A percentile compares a stretch with the other conserved stretches of the same genome.
These are phyloP conservation scores for Mucor plumbeus DNA, from an alignment of 371 early-diverging fungal species.

Conservation along the genomic window DNA sequence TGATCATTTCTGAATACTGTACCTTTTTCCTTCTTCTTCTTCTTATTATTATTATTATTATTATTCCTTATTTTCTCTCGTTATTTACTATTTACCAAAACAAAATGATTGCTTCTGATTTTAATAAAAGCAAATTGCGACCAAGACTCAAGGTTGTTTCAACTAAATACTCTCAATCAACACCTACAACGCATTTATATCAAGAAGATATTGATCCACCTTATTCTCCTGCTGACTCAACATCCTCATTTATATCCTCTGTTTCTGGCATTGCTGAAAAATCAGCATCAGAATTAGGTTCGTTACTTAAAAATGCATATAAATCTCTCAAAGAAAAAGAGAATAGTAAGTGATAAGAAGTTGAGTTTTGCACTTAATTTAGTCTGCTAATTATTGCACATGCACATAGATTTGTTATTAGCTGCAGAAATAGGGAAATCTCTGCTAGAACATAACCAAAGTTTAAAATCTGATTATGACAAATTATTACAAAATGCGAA, in stretches of 20 bases:
- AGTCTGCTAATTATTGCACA: background rate
- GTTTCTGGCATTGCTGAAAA: constrained; percentile 52
- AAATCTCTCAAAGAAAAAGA: constrained; percentile 45
- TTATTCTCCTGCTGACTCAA: constrained; percentile 34
- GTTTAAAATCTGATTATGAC: constrained; percentile 57
- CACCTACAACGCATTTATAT: constrained; percentile 18
- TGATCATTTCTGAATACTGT: constrained; percentile 1
- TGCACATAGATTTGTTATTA: constrained; percentile 48
- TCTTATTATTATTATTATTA: background rate
- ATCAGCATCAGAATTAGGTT: constrained; percentile 42
- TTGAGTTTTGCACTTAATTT: background rate
- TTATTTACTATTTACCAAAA: too few species aligned
- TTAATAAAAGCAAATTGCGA: constrained; percentile 13
- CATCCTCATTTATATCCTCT: constrained; percentile 39
- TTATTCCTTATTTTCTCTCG: background rate
- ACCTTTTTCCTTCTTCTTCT: constrained; percentile 10
- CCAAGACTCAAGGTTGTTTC: constrained; percentile 17
- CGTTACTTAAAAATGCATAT: constrained; percentile 46
- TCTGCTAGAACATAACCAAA: constrained; percentile 57
- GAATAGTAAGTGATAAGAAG: constrained; percentile 27
- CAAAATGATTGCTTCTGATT: constrained; percentile 28
- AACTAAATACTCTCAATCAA: constrained; percentile 26
- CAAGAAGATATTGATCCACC: constrained; percentile 26
- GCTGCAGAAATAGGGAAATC: constrained; percentile 65
- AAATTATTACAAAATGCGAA: constrained; percentile 44